Conservation (phyloP, 2,329 filamentous ascomycete species). For the Colletotrichum spaethianum region DNA sequence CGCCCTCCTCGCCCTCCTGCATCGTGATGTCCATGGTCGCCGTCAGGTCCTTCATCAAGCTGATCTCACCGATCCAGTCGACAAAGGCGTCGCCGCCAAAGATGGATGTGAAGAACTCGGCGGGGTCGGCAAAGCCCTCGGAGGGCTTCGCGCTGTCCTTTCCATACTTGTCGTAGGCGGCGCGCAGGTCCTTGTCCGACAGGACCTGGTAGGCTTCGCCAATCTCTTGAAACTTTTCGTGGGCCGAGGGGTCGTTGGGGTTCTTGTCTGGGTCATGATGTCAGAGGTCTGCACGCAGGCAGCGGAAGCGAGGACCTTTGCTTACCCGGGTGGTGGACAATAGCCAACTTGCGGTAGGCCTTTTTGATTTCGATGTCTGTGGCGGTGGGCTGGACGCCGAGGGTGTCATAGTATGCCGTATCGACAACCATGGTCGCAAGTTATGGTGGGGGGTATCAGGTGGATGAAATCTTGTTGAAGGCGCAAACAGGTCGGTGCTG, state of each 20-base stretch:
- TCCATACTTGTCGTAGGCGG: slow-evolving; percentile 96
- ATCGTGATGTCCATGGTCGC: slow-evolving; percentile 99
- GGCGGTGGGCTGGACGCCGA: slow-evolving; percentile 87
- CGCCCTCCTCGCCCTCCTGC: slow-evolving; percentile 81
- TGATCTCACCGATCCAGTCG: slow-evolving; percentile 98
- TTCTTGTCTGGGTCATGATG: slow-evolving; percentile 83
- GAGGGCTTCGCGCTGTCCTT: slow-evolving; percentile 94
- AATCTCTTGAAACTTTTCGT: slow-evolving; percentile 94
- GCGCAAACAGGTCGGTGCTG: neutral
- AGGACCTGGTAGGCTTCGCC: slow-evolving; percentile 84
- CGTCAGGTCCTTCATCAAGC: slow-evolving; percentile 97
- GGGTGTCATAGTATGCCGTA: slow-evolving; percentile 88
- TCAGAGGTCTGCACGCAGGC: slow-evolving; percentile 24
- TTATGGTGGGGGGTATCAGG: slow-evolving; percentile 17
- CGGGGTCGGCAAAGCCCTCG: slow-evolving; percentile 94
- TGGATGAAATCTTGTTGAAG: neutral
- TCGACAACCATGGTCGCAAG: slow-evolving; percentile 82
- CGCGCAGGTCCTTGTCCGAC: slow-evolving; percentile 87
- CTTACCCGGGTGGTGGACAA: slow-evolving; percentile 89
- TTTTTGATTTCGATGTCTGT: slow-evolving; percentile 97
- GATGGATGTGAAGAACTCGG: slow-evolving; percentile 98
- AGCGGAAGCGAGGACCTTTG: slow-evolving; percentile 20
- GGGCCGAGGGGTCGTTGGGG: slow-evolving; percentile 92
- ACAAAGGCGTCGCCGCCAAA: slow-evolving; percentile 97
- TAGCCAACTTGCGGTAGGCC: slow-evolving; percentile 94